Evolutionary conservation across 495 filamentous ascomycete genomes (phyloP).

Genomic region (Tuber umbilicatum): DNA sequence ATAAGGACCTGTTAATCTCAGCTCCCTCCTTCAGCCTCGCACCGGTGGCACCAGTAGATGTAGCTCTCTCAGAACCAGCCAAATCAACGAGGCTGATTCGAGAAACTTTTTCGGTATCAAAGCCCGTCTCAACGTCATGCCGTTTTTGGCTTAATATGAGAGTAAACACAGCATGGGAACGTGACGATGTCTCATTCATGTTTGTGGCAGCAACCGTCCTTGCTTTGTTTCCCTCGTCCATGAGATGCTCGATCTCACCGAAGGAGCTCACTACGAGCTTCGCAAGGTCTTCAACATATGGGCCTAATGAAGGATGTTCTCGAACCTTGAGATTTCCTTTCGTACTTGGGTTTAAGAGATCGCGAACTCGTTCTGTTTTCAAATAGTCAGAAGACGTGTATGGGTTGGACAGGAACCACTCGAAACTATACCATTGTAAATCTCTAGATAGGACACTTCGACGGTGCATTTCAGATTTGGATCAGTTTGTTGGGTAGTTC

Average conservation of each 20-base stretch:
- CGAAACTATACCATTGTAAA: slow-evolving; percentile 63
- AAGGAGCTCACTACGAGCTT: slow-evolving; percentile 97
- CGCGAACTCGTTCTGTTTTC: slow-evolving; percentile 75
- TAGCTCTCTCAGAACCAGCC: slow-evolving; percentile 94
- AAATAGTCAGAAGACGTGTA: not conserved
- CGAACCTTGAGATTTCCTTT: slow-evolving; percentile 95
- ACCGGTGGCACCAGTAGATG: slow-evolving; percentile 89
- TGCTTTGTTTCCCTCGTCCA: slow-evolving; percentile 99
- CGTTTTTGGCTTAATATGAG: slow-evolving; percentile 90
- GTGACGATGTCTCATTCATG: slow-evolving; percentile 99
- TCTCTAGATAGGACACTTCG: slow-evolving; percentile 97
- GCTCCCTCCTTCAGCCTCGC: slow-evolving; percentile 96
- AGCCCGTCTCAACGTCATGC: slow-evolving; percentile 84
- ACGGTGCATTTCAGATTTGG: slow-evolving; percentile 79
- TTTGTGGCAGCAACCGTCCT: slow-evolving; percentile 97
- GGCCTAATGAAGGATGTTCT: slow-evolving; percentile 94
- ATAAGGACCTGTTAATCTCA: slow-evolving; percentile 95
- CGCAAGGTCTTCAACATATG: slow-evolving; percentile 95
- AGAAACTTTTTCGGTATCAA: slow-evolving; percentile 95
- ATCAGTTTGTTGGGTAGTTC: slow-evolving; percentile 62
- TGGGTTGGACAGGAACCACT: not conserved
- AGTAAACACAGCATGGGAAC: slow-evolving; percentile 97
- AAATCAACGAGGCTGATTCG: slow-evolving; percentile 97
- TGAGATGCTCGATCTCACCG: slow-evolving; percentile 88
- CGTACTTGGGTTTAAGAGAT: slow-evolving; percentile 90